These are phyloP conservation scores for Solanum dulcamara DNA, from an alignment of 257 asterid species.

Conservation along the genomic window DNA sequence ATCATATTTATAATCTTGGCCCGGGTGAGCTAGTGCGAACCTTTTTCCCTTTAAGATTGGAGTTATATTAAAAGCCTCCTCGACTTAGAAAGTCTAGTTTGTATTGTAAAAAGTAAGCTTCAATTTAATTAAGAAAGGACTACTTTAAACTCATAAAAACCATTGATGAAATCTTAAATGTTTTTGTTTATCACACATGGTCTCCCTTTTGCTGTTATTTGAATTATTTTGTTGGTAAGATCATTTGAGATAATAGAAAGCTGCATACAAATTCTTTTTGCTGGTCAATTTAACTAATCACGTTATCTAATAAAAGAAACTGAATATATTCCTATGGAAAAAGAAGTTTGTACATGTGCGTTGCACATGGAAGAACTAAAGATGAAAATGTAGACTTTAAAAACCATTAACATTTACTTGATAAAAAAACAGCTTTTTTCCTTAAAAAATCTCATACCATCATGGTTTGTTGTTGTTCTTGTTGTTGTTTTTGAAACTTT, in stretches of 20 bases:
- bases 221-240: background rate
- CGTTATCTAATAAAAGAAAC: background rate
- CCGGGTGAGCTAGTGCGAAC: slow-evolving; percentile 37
- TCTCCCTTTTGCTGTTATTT: background rate
- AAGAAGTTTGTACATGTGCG: background rate
- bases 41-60: background rate
- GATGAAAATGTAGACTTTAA: background rate
- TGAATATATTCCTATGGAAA: background rate
- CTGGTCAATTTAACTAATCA: background rate
- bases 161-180: background rate
- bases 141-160: background rate
- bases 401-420: no score
- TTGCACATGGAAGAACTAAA: background rate
- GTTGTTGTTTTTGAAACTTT: background rate
- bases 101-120: background rate
- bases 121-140: background rate
- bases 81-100: background rate
- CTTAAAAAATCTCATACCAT: background rate
- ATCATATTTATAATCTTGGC: slow-evolving; percentile 82
- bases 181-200: background rate
- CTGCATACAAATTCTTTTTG: background rate
- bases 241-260: background rate
- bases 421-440: no score
- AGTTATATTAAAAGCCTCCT: background rate
- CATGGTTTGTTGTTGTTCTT: background rate